These are phyloP conservation scores for Trichocomaceae sp. DNA, from an alignment of 2,329 filamentous ascomycete genomes.

Conservation along the genomic window DNA sequence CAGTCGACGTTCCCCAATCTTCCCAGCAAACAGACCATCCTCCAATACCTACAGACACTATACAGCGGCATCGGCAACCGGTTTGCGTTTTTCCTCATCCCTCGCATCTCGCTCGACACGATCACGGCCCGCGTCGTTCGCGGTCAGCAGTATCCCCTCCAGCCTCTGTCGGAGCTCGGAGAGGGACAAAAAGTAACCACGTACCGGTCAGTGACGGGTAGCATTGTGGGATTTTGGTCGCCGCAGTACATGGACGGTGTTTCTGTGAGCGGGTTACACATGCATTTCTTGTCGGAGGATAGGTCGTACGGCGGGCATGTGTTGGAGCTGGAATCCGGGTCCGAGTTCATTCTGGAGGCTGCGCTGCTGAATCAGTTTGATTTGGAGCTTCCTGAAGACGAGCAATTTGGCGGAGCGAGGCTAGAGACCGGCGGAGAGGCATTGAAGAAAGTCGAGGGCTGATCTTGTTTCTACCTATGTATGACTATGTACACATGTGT, in stretches of 20 bases:
- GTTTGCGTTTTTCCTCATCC: conserved; percentile 11
- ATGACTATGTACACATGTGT: no score
- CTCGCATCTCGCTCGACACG: neutral
- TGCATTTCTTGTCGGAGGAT: conserved; percentile 14
- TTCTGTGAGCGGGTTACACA: conserved; percentile 12
- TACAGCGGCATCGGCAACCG: conserved; percentile 7
- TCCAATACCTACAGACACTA: conserved; percentile 3
- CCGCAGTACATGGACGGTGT: conserved; percentile 12
- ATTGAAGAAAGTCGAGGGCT: conserved; percentile 12
- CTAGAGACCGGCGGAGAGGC: conserved; percentile 9
- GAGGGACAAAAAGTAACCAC: conserved; percentile 12
- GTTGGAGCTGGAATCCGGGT: conserved; percentile 8
- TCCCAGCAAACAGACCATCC: conserved; percentile 7
- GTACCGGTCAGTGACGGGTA: conserved; percentile 2
- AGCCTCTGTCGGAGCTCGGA: conserved; percentile 12
- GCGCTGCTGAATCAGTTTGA: conserved; percentile 12
- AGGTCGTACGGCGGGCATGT: conserved; percentile 11
- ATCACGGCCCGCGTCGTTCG: conserved; percentile 13
- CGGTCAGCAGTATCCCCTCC: conserved; percentile 11
- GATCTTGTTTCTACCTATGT: neutral
- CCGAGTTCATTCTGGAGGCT: conserved; percentile 4
- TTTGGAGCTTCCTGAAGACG: conserved; percentile 9
- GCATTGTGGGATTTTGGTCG: conserved; percentile 14
- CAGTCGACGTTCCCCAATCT: conserved; percentile 5
- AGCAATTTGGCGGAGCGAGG: conserved; percentile 5